phyloP scores from a whole-genome alignment of 495 filamentous ascomycete species.

The Zalerion maritima region DNA sequence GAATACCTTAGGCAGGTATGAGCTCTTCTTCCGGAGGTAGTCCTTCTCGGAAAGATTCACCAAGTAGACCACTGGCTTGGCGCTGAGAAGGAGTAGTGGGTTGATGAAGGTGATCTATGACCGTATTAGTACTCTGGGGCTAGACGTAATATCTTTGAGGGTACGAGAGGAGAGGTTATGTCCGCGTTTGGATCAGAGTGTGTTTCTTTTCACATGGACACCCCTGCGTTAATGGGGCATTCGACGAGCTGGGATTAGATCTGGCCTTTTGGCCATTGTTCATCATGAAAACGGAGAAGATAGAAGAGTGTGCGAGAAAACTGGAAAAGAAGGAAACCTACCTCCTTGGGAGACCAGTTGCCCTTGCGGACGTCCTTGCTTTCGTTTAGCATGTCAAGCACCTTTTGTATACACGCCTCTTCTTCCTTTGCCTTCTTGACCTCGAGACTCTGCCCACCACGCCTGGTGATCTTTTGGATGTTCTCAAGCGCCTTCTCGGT shows the following conservation, averaged over 20 bases:
- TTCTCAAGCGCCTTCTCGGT: constrained; percentile 85
- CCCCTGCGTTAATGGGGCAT: constrained; percentile 62
- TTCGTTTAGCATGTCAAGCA: constrained; percentile 63
- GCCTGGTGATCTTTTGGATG: constrained; percentile 78
- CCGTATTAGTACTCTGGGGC: constrained; percentile 19
- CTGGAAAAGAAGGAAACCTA: constrained; percentile 35
- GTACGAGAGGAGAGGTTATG: constrained; percentile 5
- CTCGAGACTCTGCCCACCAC: constrained; percentile 91
- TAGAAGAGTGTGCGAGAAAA: constrained; percentile 3
- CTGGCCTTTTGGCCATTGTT: constrained; percentile 92
- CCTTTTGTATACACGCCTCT: constrained; percentile 79
- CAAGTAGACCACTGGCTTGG: constrained; percentile 94
- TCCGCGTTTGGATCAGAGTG: constrained; percentile 43
- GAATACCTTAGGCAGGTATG: constrained; percentile 84
- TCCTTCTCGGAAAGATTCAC: constrained; percentile 96
- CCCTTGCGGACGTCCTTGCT: constrained; percentile 88
- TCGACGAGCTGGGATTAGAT: constrained; percentile 99
- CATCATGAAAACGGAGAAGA: constrained; percentile 54
- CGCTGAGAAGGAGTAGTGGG: constrained; percentile 83
- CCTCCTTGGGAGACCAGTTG: constrained; percentile 89
- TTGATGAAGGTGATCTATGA: constrained; percentile 92
- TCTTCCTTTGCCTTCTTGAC: constrained; percentile 97
- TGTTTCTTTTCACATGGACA: constrained; percentile 65
- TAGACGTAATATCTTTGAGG: constrained; percentile 7
- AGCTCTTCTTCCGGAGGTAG: constrained; percentile 98